Conservation (phyloP, 306 rosid genomes). For the Cicer chorassanicum region DNA sequence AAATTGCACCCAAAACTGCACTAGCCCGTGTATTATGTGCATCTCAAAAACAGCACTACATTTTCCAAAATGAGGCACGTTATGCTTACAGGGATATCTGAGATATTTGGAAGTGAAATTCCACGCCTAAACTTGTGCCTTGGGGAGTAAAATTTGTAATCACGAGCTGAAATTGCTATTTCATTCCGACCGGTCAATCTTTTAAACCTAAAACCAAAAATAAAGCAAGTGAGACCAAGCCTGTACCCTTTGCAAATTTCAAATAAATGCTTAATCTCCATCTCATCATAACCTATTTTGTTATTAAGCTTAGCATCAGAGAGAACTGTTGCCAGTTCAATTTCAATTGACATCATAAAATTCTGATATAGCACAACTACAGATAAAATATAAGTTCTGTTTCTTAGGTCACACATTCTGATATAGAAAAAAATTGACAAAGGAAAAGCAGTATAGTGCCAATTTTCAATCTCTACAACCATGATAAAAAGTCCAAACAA, state of each 20-base stretch:
- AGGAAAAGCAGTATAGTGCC: not conserved
- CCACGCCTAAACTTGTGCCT: slow-evolving; percentile 88
- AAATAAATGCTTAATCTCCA: slow-evolving; percentile 28
- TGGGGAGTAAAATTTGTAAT: slow-evolving; percentile 92
- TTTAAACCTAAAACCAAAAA: slow-evolving; percentile 69
- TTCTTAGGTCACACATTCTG: slow-evolving; percentile 1
- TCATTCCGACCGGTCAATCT: slow-evolving; percentile 92
- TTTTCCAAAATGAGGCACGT: slow-evolving; percentile 40
- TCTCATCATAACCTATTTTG: not conserved
- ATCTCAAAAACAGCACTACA: slow-evolving; percentile 35
- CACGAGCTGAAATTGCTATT: slow-evolving; percentile 70
- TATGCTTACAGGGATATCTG: slow-evolving; percentile 73
- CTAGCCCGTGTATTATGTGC: slow-evolving; percentile 26
- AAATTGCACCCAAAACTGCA: slow-evolving; percentile 12
- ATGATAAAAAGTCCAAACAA: not conserved
- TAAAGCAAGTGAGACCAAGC: slow-evolving; percentile 40
- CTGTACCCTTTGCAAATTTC: slow-evolving; percentile 12
- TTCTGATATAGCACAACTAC: not conserved
- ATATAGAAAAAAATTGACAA: not conserved
- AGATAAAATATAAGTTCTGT: slow-evolving; percentile 6
- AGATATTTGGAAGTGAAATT: slow-evolving; percentile 63
- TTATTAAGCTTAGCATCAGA: slow-evolving; percentile 8
- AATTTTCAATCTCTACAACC: not conserved
- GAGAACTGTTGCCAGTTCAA: slow-evolving; percentile 14
- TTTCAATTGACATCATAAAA: slow-evolving; percentile 19